Evolutionary conservation across 106 monocot species (phyloP), one percentile per base, ranked within the genome.

Genomic region (Acanthochlamys bracteata): DNA sequence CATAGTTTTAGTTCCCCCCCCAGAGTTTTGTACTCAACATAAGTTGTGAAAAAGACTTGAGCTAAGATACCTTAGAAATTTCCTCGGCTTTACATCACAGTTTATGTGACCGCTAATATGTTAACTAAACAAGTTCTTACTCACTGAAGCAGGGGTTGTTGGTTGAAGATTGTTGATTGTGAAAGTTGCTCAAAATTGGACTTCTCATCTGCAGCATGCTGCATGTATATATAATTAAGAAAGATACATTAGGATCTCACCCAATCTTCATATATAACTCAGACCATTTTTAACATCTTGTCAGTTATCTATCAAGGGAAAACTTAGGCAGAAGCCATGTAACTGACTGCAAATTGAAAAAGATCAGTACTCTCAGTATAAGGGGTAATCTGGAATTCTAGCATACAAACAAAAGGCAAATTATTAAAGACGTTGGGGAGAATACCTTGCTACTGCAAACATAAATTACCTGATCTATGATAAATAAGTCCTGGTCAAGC

Each of bases 161-260:
- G 72, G 53, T 83, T 92, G 64, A 99, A 71, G 71, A 84, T 76
- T 14, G 98, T 92, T 65, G 92, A 78, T 56, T 71, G 73, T 57
- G 98, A 88, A 53, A 99, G 83, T 57, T 41, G 67, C 77, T 99
- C 98, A 73, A 83, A 99, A 79, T 99, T 99, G 73, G 76, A 81
- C 63, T 99, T 99, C 63, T 99, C 98, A 83, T 99, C 98, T 39
- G 98, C 98, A 69, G 98, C 98, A 86, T 99, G 98, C 98, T 99
- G 72, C 24, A 61, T 68, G 42, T 58, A 53, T n/a, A 54, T 1
- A 78, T 14, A 39, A n/a, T 7, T 13, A 60, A 60, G 21, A 69
- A 25, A 42, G 24, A 66, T 13, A 63, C n/a, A 71, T 24, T 51
- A 59, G 45, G 57, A 15, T 43, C 20, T 66, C 40, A 49, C 4